Evolutionary conservation across 148 eudicot species (phyloP), one percentile per base, ranked within the genome.

Genomic region (Mesembryanthemum crystallinum): DNA sequence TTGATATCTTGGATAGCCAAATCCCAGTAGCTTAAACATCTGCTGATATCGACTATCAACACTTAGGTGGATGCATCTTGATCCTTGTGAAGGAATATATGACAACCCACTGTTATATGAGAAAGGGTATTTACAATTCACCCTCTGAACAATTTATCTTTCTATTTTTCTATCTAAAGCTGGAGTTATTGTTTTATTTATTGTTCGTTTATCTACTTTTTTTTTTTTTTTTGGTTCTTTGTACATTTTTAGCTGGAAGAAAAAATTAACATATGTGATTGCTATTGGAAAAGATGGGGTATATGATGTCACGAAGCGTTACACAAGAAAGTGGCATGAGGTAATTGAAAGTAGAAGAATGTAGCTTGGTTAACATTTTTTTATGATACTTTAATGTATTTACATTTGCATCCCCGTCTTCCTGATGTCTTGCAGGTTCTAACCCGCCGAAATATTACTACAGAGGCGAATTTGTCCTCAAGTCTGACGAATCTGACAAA

Each of bases 41-140:
- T 47, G 24, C 72, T 69, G 61, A 65, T 75, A 33, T 76, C 68
- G 43, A 49, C 63, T 20, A 12, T 57, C 47, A 27, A 42, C 65
- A 24, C 59, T 45, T 92, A 92, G 98, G 83, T 95, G 98, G 98
- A 92, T 95, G 91, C 98, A 95, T 84, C 97, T 95, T 80, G 98
- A 95, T 87, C 98, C 98, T 25, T 92, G 98, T 82, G 98, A 95
- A 76, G 97, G 90, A 76, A 88, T 90, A 79, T 90, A 88, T 83
- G 98, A 95, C 87, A 92, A 83, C 58, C 97, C 98, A 14, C 79
- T 95, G 73, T 76, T 95, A n/a, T 95, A 95, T 83, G 97, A 95
- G 82, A 92, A 89, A 73, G 98, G 98, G 98, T 95, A 88, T 59
- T 71, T 61, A 57, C 72, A 57, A 29, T 58, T 73, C 67, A 8